Evolutionary conservation across 768 basidiomycete species (phyloP).

Genomic region (Stropharia rugosoannulata): DNA sequence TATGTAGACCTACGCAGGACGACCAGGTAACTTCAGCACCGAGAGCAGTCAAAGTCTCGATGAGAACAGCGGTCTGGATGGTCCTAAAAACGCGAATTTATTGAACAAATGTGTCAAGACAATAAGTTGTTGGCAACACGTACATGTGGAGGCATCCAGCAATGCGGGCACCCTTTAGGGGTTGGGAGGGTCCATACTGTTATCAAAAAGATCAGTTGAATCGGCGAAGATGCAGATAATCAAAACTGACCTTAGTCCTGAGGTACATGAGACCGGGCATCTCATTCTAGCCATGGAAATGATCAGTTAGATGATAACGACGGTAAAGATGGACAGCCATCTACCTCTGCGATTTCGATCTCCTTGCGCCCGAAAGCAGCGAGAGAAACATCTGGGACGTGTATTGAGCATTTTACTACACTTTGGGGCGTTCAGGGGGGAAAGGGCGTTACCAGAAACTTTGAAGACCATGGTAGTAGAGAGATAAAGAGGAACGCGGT

Average conservation of each 20-base stretch:
- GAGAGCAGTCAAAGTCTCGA: conserved; percentile 93
- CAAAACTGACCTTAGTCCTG: conserved; percentile 67
- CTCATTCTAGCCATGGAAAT: conserved; percentile 60
- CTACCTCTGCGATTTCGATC: conserved; percentile 97
- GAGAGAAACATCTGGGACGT: conserved; percentile 78
- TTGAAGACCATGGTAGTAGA: conserved; percentile 68
- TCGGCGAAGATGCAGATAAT: conserved; percentile 11
- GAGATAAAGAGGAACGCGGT: conserved; percentile 7
- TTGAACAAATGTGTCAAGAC: conserved; percentile 4
- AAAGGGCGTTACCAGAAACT: conserved; percentile 66
- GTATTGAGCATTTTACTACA: conserved; percentile 10
- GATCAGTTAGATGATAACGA: conserved; percentile 15
- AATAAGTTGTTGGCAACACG: conserved; percentile 19
- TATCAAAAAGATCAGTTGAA: conserved; percentile 21
- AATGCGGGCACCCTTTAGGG: conserved; percentile 92
- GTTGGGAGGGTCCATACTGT: conserved; percentile 78
- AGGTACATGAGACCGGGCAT: conserved; percentile 97
- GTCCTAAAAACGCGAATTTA: conserved; percentile 57
- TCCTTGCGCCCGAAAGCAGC: conserved; percentile 99
- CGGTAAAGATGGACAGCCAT: conserved; percentile 3
- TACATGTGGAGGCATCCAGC: conserved; percentile 98
- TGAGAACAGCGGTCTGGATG: conserved; percentile 97
- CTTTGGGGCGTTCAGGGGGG: neutral
- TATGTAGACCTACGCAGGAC: conserved; percentile 70
- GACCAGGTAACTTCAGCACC: conserved; percentile 99